phyloP scores from a whole-genome alignment of 371 early-diverging fungal species.

The Mortierella sp. region DNA sequence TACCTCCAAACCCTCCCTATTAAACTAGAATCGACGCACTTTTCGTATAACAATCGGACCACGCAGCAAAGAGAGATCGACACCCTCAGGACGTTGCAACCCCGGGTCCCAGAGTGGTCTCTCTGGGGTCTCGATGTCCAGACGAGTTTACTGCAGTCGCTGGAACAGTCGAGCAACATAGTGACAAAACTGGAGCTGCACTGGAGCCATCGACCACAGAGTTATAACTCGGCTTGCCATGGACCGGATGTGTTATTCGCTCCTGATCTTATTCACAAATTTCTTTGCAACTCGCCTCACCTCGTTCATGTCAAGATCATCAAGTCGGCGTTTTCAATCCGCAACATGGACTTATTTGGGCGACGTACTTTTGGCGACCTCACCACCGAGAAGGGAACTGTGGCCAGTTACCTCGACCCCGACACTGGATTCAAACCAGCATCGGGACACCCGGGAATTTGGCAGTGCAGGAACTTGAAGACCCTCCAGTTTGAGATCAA shows the following conservation, averaged over 20 bases:
- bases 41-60: not conserved
- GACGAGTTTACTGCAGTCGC: not conserved
- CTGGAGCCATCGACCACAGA: not conserved
- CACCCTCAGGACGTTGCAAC: not conserved
- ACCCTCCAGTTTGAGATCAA: not conserved
- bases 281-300: conserved; percentile 3
- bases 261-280: not conserved
- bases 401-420: not conserved
- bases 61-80: not conserved
- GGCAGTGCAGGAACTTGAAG: conserved; percentile 4
- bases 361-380: not conserved
- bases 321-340: not conserved
- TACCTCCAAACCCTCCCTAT: not conserved
- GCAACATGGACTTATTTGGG: not conserved
- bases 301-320: not conserved
- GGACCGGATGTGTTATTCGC: not conserved
- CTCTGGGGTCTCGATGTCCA: not conserved
- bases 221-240: not conserved
- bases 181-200: not conserved
- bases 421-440: no score
- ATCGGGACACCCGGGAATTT: not conserved
- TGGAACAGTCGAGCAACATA: not conserved
- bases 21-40: not conserved
- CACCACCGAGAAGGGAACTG: not conserved
- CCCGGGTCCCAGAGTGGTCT: not conserved